Percentiles rank a stretch among this genome's conserved stretches.
Conservation (phyloP, 2,329 filamentous ascomycete genomes). For the Paecilomyces fulvus region DNA sequence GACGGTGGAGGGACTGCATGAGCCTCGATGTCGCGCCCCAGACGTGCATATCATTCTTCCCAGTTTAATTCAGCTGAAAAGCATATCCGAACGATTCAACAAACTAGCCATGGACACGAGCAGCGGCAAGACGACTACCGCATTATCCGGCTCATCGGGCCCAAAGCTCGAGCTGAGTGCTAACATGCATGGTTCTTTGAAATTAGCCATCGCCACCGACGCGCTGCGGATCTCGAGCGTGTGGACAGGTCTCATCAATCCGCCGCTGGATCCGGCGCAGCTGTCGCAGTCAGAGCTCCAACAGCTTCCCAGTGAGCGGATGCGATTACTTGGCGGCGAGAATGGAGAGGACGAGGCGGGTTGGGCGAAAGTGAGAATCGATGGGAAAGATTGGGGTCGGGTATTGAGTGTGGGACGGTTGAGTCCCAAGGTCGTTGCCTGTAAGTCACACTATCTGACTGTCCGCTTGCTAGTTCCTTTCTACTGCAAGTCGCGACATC, state of each 20-base stretch:
- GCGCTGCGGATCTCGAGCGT: conserved; percentile 74
- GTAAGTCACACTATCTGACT: conserved; percentile 38
- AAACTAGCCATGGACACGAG: conserved; percentile 56
- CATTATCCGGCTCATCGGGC: conserved; percentile 19
- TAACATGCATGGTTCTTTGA: conserved; percentile 87
- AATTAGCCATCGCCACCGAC: conserved; percentile 72
- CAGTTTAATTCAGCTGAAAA: conserved; percentile 78
- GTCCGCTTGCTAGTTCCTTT: not conserved
- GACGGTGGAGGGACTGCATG: conserved; percentile 84
- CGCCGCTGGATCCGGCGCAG: conserved; percentile 71
- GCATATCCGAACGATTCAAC: conserved; percentile 91
- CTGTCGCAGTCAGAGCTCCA: conserved; percentile 57
- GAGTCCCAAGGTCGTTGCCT: conserved; percentile 87
- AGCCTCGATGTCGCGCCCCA: conserved; percentile 81
- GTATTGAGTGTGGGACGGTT: conserved; percentile 88
- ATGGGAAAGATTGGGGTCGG: conserved; percentile 87
- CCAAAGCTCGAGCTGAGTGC: conserved; percentile 77
- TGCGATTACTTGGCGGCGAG: conserved; percentile 51
- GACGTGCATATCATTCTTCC: conserved; percentile 92
- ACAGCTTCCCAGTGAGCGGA: conserved; percentile 73
- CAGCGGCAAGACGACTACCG: conserved; percentile 10
- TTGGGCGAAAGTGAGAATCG: conserved; percentile 85
- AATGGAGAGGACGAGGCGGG: conserved; percentile 63
- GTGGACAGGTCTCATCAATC: conserved; percentile 81
- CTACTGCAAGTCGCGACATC: not conserved